Evolutionary conservation across 1,139 yeast genomes (phyloP), one percentile per base, ranked within the genome.

Genomic region (Geotrichum candidum): DNA sequence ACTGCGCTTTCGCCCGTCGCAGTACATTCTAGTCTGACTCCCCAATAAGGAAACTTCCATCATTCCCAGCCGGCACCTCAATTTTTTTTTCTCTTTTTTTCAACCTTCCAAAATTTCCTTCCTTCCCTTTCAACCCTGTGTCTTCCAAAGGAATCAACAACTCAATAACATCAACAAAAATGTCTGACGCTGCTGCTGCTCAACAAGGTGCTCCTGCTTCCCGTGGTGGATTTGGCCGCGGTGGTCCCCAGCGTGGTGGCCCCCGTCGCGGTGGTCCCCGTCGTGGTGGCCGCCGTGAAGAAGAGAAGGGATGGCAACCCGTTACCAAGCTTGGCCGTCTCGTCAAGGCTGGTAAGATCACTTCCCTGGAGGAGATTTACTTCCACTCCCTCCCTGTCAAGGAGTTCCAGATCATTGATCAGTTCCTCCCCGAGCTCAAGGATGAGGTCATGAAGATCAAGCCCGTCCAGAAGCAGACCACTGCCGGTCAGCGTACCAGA

Each of bases 401-500:
- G 92, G 99, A 94, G 85, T 91, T 81, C 90, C 98, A 94, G 85
- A 89, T 94, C 86, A 88, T 94, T 77, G 99, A 94, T 84, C 87
- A 86, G 78, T 86, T 94, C 82, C 86, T 94, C 78, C 99, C 99
- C 78, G 88, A 84, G 77, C 88, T 94, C 79, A 87, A 88, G 84
- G 99, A 94, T 80, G 97, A 94, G 83, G 98, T 95, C 78, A 94
- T 94, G 99, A 91, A 91, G 90, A 94, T 94, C 84, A 88, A 95
- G 86, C 96, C 99, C 73, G 99, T 94, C 74, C 99, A 94, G 85
- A 94, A 94, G 88, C 99, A 94, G 85, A 94, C 99, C 86, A 88
- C 97, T 84, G 99, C 99, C 77, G 99, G 99, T 91, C 99, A 94
- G 87, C 94, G 99, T 87, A 94, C 99, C 83, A 91, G 99, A 87